Evolutionary conservation across 495 filamentous ascomycete species (phyloP), one percentile per base, ranked within the genome.

Genomic region (Pyrenula aspistea): DNA sequence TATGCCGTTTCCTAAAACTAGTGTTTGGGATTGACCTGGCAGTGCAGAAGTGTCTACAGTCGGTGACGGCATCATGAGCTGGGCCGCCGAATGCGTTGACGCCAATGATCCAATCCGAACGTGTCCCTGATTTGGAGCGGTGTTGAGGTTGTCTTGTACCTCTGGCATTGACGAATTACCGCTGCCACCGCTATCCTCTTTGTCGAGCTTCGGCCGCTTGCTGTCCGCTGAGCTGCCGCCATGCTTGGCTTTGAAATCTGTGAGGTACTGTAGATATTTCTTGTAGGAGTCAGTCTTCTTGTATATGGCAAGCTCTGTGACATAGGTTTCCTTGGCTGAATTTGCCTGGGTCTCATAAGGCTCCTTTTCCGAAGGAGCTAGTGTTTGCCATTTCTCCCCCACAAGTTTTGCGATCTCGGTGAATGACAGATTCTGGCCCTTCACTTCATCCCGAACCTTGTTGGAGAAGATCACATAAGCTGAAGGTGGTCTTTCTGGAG

Each of bases 391-490:
- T 60, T 84, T 77, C 63, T 89, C 87, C 15, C 87, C 87, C 2
- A 91, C 87, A 2, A 86, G 74, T 65, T 91, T 90, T 12, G 87
- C 87, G 59, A 91, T 90, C 56, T 89, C 87, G 10, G 87, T 87
- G 66, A 91, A 91, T 8, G 83, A 85, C 51, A 89, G 62, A 56
- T 85, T 84, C 53, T 84, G 82, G 3, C 81, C 84, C 62, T 85
- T 88, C 22, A 91, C 69, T 42, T 83, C 78, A 56, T 90, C 87
- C 56, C 87, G 77, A 68, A 88, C 83, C 64, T 86, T 85, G 65
- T 90, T 90, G 2, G 87, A 89, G 64, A 91, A 91, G 55, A 91
- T 82, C 22, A 91, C 87, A 67, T 91, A 91, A 36, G 87, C 87
- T 10, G 87, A 90, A 1, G 87, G 83, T 22, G 87, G 83, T 23